Evolutionary conservation across 805 yeast genomes (phyloP).

Genomic region (Candida sphagnicola): DNA sequence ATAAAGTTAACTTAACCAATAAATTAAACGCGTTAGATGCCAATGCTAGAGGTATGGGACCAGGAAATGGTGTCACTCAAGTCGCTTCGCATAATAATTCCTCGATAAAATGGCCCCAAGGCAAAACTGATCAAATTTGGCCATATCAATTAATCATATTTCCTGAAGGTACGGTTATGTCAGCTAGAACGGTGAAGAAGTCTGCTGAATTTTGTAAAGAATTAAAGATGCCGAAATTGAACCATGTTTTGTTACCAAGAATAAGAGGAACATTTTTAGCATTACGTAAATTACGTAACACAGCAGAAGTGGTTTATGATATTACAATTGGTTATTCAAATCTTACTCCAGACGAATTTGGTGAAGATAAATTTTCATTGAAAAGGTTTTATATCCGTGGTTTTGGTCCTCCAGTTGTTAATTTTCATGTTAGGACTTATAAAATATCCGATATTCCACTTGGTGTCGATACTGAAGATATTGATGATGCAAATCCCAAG

Average conservation of each 20-base stretch:
- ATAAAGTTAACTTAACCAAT: constrained; percentile 54
- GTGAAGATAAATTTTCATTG: constrained; percentile 74
- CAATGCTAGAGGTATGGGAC: constrained; percentile 55
- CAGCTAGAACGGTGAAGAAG: constrained; percentile 57
- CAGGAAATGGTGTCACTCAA: constrained; percentile 38
- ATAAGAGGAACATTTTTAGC: constrained; percentile 72
- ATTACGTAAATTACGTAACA: constrained; percentile 49
- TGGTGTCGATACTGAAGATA: constrained; percentile 33
- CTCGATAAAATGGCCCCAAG: constrained; percentile 28
- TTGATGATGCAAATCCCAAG: constrained; percentile 39
- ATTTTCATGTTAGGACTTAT: constrained; percentile 60
- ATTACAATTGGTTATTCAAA: constrained; percentile 82
- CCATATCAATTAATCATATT: constrained; percentile 68
- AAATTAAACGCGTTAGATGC: constrained; percentile 57
- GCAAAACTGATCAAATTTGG: constrained; percentile 18
- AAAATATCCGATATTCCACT: constrained; percentile 61
- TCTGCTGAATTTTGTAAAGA: constrained; percentile 57
- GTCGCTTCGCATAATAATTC: constrained; percentile 26
- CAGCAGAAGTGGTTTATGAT: constrained; percentile 67
- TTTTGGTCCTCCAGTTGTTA: constrained; percentile 62
- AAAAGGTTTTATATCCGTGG: constrained; percentile 63
- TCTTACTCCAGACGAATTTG: constrained; percentile 56
- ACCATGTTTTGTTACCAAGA: constrained; percentile 77
- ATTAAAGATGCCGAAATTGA: constrained; percentile 43
- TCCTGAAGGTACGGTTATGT: constrained; percentile 93